phyloP scores from a whole-genome alignment of 2,329 filamentous ascomycete genomes.

The Diaporthe citri region DNA sequence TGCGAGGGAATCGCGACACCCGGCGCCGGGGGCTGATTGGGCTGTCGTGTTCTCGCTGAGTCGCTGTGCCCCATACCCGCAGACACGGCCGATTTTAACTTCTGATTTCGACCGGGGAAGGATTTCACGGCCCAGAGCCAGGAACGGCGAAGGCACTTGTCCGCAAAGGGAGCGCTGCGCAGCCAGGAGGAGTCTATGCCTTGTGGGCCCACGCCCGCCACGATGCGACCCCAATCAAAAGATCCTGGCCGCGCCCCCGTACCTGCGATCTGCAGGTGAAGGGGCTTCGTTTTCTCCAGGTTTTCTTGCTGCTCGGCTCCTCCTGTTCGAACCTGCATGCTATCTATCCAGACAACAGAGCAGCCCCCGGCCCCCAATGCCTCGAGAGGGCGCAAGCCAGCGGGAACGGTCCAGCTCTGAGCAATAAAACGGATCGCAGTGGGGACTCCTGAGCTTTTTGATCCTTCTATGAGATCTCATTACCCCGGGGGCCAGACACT shows the following conservation, averaged over 20 bases:
- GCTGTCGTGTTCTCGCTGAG: background rate
- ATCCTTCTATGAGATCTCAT: constrained; percentile 22
- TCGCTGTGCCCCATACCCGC: constrained; percentile 9
- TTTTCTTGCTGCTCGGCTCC: background rate
- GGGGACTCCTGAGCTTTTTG: constrained; percentile 9
- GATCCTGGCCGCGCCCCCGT: constrained; percentile 8
- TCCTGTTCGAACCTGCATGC: constrained; percentile 19
- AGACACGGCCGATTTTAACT: constrained; percentile 4
- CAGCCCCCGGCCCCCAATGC: constrained; percentile 14
- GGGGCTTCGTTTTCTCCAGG: constrained; percentile 11
- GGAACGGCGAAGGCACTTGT: constrained; percentile 13
- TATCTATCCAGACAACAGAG: background rate
- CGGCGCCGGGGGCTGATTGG: background rate
- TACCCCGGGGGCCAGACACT: constrained; percentile 6
- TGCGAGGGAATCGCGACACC: constrained; percentile 18
- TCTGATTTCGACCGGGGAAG: background rate
- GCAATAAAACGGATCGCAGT: constrained; percentile 15
- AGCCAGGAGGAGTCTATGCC: background rate
- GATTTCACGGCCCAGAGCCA: constrained; percentile 18
- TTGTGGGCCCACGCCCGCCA: constrained; percentile 10
- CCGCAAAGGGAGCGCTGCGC: background rate
- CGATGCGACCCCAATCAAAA: constrained; percentile 26
- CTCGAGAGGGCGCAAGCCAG: constrained; percentile 14
- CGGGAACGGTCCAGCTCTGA: constrained; percentile 19
- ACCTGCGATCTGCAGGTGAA: background rate